A percentile compares a stretch with the other conserved stretches of the same genome.
Evolutionary conservation across 2,329 filamentous ascomycete genomes (phyloP).

Genomic region (Kalaharituber pfeilii): DNA sequence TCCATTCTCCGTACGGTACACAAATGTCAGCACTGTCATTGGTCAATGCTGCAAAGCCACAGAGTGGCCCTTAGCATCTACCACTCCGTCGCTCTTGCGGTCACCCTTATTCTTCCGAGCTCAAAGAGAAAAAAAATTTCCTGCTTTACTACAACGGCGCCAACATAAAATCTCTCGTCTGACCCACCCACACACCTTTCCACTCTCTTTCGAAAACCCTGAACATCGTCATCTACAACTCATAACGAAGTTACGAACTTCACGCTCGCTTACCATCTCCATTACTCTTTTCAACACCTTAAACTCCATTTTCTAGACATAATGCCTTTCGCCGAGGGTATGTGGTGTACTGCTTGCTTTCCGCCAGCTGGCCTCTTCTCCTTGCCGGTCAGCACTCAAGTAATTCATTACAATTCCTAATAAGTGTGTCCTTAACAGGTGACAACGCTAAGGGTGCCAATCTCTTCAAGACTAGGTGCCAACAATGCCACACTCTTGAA

Average conservation of each 20-base stretch:
- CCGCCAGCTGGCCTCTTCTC: background rate
- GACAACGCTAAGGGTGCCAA: slow-evolving; percentile 91
- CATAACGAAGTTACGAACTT: background rate
- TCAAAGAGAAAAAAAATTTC: background rate
- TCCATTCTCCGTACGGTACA: no score
- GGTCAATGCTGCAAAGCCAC: no score
- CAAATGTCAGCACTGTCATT: no score
- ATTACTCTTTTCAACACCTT: slow-evolving; percentile 8
- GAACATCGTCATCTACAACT: background rate
- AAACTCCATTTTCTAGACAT: slow-evolving; percentile 13
- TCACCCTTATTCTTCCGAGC: no score
- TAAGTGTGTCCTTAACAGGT: slow-evolving; percentile 38
- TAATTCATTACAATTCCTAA: background rate
- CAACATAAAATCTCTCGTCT: slow-evolving; percentile 9
- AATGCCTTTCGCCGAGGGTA: slow-evolving; percentile 21
- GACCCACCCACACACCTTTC: slow-evolving; percentile 1
- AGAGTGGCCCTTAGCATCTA: no score
- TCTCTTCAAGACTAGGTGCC: slow-evolving; percentile 98
- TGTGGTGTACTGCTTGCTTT: no score
- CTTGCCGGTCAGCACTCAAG: background rate
- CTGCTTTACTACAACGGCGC: background rate
- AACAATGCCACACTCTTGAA: slow-evolving; percentile 96
- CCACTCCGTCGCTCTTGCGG: no score
- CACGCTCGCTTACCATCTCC: background rate
- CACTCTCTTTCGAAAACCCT: slow-evolving; percentile 10